These are phyloP conservation scores for Kuraishia molischiana DNA, from an alignment of 805 yeast genomes.

Conservation along the genomic window DNA sequence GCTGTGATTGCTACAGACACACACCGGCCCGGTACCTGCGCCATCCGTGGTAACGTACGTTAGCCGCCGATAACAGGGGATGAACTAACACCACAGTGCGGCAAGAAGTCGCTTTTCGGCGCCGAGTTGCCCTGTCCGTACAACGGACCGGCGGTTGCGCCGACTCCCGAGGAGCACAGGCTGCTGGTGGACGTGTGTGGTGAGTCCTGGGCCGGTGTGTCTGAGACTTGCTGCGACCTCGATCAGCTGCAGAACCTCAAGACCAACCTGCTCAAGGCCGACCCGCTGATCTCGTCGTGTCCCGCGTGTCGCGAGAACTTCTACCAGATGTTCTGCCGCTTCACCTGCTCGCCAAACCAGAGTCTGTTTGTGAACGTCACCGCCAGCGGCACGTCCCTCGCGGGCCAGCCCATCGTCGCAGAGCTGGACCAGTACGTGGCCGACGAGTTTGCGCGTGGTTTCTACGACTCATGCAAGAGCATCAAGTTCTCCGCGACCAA, in stretches of 20 bases:
- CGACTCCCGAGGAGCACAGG: conserved; percentile 32
- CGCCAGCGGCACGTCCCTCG: conserved; percentile 32
- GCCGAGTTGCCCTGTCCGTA: conserved; percentile 70
- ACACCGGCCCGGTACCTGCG: conserved; percentile 37
- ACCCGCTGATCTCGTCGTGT: conserved; percentile 74
- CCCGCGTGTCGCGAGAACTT: conserved; percentile 91
- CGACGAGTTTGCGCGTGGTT: conserved; percentile 45
- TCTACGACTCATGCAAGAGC: conserved; percentile 79
- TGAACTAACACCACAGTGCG: conserved; percentile 56
- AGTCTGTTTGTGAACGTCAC: conserved; percentile 64
- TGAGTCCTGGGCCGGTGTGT: conserved; percentile 39
- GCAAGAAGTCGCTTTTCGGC: conserved; percentile 74
- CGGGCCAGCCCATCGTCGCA: conserved; percentile 51
- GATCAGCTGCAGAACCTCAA: conserved; percentile 51
- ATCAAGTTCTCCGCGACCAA: conserved; percentile 91
- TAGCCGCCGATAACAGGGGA: not conserved
- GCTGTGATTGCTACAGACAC: too few relatives aligned
- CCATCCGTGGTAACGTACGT: conserved; percentile 36
- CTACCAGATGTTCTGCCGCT: conserved; percentile 72
- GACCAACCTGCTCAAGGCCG: conserved; percentile 62
- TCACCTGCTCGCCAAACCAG: conserved; percentile 87
- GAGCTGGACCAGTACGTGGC: conserved; percentile 60
- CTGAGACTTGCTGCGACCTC: conserved; percentile 59
- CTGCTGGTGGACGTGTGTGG: conserved; percentile 64
- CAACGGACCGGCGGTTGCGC: conserved; percentile 35